Conservation (phyloP, 2,329 filamentous ascomycete species). For the Botrytis medusae region DNA sequence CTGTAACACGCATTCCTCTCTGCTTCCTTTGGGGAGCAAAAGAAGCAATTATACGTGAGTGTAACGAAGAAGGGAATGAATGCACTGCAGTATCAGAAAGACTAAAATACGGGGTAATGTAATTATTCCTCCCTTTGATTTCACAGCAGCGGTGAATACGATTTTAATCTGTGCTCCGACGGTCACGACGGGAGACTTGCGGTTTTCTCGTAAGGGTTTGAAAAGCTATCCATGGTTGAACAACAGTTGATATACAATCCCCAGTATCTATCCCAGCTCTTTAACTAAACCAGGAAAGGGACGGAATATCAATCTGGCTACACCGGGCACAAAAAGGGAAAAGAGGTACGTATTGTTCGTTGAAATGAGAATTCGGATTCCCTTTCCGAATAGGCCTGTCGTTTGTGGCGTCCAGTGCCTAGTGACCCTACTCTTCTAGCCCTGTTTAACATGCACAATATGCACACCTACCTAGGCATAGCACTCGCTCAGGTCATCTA, state of each 20-base stretch:
- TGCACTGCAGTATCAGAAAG: slow-evolving; percentile 6
- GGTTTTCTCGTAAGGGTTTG: slow-evolving; percentile 3
- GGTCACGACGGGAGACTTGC: slow-evolving; percentile 15
- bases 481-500: slow-evolving; percentile 13
- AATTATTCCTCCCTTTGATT: slow-evolving; percentile 4
- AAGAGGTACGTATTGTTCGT: slow-evolving; percentile 11
- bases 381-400: slow-evolving; percentile 19
- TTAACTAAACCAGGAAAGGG: background rate
- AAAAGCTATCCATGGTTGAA: slow-evolving; percentile 12
- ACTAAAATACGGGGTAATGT: slow-evolving; percentile 15
- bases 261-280: background rate
- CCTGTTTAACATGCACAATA: slow-evolving; percentile 20
- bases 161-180: slow-evolving; percentile 20
- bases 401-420: slow-evolving; percentile 17
- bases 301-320: slow-evolving; percentile 14
- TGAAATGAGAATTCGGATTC: slow-evolving; percentile 16
- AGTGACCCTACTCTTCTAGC: slow-evolving; percentile 11
- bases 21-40: background rate
- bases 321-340: slow-evolving; percentile 19
- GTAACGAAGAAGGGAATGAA: background rate
- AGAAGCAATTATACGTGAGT: background rate
- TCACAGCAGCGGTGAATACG: slow-evolving; percentile 24
- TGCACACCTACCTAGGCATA: slow-evolving; percentile 14
- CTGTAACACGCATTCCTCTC: slow-evolving; percentile 4
- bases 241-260: slow-evolving; percentile 2